These are phyloP conservation scores for Emergomyces pasteurianus DNA, from an alignment of 2,329 filamentous ascomycete genomes.

Conservation along the genomic window DNA sequence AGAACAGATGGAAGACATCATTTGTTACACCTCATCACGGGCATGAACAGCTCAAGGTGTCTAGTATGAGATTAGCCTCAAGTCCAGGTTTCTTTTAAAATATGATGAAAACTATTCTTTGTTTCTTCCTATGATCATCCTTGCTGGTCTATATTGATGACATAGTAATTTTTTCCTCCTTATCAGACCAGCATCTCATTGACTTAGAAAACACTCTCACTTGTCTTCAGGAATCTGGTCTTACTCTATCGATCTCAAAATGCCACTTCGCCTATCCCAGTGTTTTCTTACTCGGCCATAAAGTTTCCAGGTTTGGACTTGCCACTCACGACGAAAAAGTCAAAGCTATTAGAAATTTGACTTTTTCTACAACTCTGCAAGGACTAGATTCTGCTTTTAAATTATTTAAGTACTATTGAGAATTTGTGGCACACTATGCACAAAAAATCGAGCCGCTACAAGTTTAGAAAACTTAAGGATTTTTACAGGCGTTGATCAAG, in stretches of 20 bases:
- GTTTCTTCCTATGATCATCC: neutral
- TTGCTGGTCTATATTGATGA: conserved; percentile 1
- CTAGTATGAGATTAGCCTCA: neutral
- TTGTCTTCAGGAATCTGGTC: neutral
- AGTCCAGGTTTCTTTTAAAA: conserved; percentile 1
- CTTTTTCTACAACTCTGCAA: neutral
- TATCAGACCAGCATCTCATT: neutral
- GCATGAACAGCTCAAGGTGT: neutral
- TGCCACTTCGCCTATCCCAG: neutral
- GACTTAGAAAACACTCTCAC: neutral
- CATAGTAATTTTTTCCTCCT: neutral
- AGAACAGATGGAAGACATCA: conserved; percentile 1
- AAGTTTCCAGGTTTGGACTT: neutral
- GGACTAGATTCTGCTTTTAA: neutral
- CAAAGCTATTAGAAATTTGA: neutral
- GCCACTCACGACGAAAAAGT: neutral
- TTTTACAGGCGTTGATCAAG: neutral
- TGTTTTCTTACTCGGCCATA: neutral
- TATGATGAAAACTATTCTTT: neutral
- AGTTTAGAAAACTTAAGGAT: neutral
- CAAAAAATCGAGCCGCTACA: neutral
- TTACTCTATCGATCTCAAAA: neutral
- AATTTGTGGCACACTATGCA: neutral
- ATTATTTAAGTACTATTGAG: neutral
- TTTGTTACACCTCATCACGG: neutral